Base-by-base conservation (phyloP, 495 filamentous ascomycete species). In the Lophiostoma macrostomum region DNA sequence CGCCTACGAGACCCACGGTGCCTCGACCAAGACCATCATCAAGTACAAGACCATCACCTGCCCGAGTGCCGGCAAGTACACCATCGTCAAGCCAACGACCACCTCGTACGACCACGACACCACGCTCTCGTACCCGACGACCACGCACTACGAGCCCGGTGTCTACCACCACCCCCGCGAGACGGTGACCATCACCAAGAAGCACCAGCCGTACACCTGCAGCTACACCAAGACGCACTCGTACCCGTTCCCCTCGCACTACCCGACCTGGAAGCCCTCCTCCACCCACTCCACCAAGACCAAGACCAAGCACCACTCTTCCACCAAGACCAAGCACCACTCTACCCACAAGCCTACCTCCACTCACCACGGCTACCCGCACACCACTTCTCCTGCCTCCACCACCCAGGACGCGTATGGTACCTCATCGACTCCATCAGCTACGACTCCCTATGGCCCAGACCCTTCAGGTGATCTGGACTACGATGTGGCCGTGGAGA, bases 131-230 rank as follows among this genome's bases (percentile, higher is more conserved):
- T 53, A 50, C 42, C 50, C 56, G 3, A 53, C 49, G 11, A 41
- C 35, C 35, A 37, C 12, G 18, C n/a, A 12, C 18, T 41, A 47
- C 56, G 14, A 16, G 11, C 22, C 49, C 10, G 50, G 56, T 49
- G 42, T 53, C 34, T 53, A 53, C 40, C 46, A 50, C 43, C 43
- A 53, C 42, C n/a, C 39, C 30, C 13, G 14, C 5, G 54, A 50
- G 40, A 59, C 56, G 4, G 37, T 59, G 24, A 59, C 56, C 32
- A 37, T 59, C 40, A 59, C 41, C 42, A 59, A 59, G 32, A 14
- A 48, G 19, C 11, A 39, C 34, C 10, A 59, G 56, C 16, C 56
- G 14, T 59, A 59, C 50, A 53, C 50, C 3, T 53, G 50, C 49
- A 38, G 11, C 7, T 49, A 49, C 27, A 12, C 32, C 1, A 13